A percentile compares a stretch with the other conserved stretches of the same genome.
Evolutionary conservation across 805 yeast species (phyloP).

Genomic region (Wickerhamiella lipophila): DNA sequence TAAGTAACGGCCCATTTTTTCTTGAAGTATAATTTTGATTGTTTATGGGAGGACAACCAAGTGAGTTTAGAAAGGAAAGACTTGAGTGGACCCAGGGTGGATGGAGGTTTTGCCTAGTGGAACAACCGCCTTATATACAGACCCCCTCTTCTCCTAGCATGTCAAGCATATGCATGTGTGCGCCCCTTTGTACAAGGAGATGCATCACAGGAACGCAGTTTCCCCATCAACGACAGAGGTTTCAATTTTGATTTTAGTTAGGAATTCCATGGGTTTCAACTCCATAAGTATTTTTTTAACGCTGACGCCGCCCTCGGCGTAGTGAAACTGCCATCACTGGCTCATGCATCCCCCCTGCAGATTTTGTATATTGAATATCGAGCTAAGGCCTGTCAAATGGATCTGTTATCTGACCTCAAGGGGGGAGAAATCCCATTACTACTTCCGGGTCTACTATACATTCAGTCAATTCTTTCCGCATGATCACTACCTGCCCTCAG

Average conservation of each 20-base stretch:
- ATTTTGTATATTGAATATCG: background rate
- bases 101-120: background rate
- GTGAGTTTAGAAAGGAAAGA: background rate
- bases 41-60: background rate
- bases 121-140: conserved; percentile 6
- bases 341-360: conserved; percentile 2
- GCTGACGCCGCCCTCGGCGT: background rate
- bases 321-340: background rate
- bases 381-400: background rate
- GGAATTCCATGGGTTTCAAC: background rate
- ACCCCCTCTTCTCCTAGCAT: conserved; percentile 9
- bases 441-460: background rate
- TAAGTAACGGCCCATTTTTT: conserved; percentile 6
- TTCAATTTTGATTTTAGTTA: background rate
- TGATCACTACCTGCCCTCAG: background rate
- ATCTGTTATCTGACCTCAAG: background rate
- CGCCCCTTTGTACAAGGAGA: conserved; percentile 9
- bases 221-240: conserved; percentile 10
- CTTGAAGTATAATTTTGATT: background rate
- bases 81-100: conserved; percentile 2
- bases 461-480: conserved; percentile 1
- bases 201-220: conserved; percentile 10
- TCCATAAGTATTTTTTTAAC: background rate
- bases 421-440: background rate
- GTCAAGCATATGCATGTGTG: conserved; percentile 4